These are phyloP conservation scores for Arxiozyma slooffiae DNA, from an alignment of 1,139 yeast species.

Conservation along the genomic window DNA sequence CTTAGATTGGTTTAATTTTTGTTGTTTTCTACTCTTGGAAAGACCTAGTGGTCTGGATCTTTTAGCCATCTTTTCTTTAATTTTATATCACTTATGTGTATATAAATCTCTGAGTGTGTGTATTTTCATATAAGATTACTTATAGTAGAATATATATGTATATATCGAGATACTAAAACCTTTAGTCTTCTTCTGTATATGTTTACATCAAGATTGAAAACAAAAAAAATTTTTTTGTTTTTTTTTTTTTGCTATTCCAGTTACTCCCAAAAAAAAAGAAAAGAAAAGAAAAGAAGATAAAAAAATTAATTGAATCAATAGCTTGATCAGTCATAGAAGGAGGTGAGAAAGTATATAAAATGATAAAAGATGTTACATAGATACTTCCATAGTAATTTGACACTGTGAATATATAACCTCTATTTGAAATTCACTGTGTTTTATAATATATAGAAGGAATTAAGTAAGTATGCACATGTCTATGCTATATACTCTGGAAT, in stretches of 20 bases:
- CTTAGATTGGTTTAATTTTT: conserved; percentile 23
- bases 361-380: background rate
- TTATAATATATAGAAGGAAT: too few relatives aligned
- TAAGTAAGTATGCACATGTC: too few relatives aligned
- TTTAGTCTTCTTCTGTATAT: background rate
- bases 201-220: background rate
- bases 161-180: too few relatives aligned
- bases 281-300: too few relatives aligned
- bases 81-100: background rate
- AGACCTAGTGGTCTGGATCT: conserved; percentile 61
- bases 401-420: background rate
- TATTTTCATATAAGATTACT: background rate
- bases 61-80: conserved; percentile 45
- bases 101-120: background rate
- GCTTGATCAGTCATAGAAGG: too few relatives aligned
- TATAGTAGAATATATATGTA: too few relatives aligned
- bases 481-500: too few relatives aligned
- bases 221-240: too few relatives aligned
- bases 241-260: too few relatives aligned
- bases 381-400: too few relatives aligned
- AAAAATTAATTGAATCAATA: too few relatives aligned
- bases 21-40: conserved; percentile 43
- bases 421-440: background rate
- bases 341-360: background rate
- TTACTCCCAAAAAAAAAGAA: too few relatives aligned